Evolutionary conservation across 805 yeast genomes (phyloP), one percentile per base, ranked within the genome.

Genomic region (Cyberlindnera americana): DNA sequence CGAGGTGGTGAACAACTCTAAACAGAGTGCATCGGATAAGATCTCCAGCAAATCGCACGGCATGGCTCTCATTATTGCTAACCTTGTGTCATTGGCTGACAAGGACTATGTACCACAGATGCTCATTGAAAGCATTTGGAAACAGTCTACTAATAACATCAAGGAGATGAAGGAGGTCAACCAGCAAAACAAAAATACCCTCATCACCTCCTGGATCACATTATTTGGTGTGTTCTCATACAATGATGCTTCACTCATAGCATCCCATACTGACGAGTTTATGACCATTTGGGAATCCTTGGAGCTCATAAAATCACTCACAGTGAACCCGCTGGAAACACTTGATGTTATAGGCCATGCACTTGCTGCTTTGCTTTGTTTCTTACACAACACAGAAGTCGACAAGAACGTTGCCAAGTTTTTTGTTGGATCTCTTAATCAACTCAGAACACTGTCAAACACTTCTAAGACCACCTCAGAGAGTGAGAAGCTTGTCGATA

Each of bases 281-380:
- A 59, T 83, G 33, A 57, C 68, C 9, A 65, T 83, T 41, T 84
- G 90, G 90, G 78, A 78, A 45, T 70, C 73, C 30, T 64, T 81
- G 7, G 43, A 42, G n/a, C 24, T 47, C 33, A 39, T 40, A 5
- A 23, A 28, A 2, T 25, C 40, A 4, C 29, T 44, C 9, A 11
- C 37, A 3, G 14, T 35, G 13, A 11, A 11, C 3, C 47, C 51
- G 3, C 2, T 32, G 14, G 37, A 33, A 52, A 79, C 27, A 71
- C 59, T 66, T 36, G 80, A 78, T 47, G 69, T 79, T 6, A 70
- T 83, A 44, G 69, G 76, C 44, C 75, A 75, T 45, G 74, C 87
- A 0, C 57, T 84, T 33, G 69, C 78, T 2, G 78, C 85, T 33
- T 54, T 83, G 14, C 50, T 75, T 19, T 68, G 76, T 7, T 82